Base-by-base conservation (phyloP, 495 filamentous ascomycete genomes). In the Daldinia decipiens region DNA sequence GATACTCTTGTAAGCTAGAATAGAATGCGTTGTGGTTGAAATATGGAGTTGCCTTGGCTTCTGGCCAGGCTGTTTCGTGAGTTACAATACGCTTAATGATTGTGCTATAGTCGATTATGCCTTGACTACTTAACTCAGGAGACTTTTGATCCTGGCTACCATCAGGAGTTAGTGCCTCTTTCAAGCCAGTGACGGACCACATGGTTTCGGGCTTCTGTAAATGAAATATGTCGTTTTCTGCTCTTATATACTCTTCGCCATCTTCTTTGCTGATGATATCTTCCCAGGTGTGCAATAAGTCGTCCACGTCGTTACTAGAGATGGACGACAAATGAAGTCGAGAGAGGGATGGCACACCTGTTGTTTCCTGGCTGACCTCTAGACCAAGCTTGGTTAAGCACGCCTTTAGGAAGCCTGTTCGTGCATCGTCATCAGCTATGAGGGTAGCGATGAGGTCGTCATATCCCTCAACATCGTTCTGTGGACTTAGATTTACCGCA, bases 1-100 rank as follows among this genome's bases (percentile, higher is more conserved):
- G 86, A 74, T 93, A 96, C 19, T 89, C 78, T 2, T 80, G 78
- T 5, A 99, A 82, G 67, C 91, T 91, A 15, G 88, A 83, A 76
- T 89, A 98, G 77, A 87, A 99, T 4, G 89, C 84, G 64, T 89
- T 78, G 74, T 98, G 93, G 71, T 95, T 92, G 81, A 98, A 98
- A 73, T 89, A 91, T 0, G 95, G 95, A 0, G 94, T 97, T 45
- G 91, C 87, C 75, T 91, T 91, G 13, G 84, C 84, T 31, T 88
- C 83, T 7, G 94, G 95, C 59, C 88, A 84, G n/a, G 85, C 85
- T 6, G 83, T 82, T 52, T 92, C 87, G 64, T 98, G 89, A 1
- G 90, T 81, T 26, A 94, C 83, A 19, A 94, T 79, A 27, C 83
- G 86, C 74, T 98, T 97, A 45, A 88, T 81, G 47, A 97, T 82